Percentiles rank a stretch among this genome's conserved stretches.
phyloP scores from a whole-genome alignment of 2,329 filamentous ascomycete genomes.

The Monilinia aucupariae region DNA sequence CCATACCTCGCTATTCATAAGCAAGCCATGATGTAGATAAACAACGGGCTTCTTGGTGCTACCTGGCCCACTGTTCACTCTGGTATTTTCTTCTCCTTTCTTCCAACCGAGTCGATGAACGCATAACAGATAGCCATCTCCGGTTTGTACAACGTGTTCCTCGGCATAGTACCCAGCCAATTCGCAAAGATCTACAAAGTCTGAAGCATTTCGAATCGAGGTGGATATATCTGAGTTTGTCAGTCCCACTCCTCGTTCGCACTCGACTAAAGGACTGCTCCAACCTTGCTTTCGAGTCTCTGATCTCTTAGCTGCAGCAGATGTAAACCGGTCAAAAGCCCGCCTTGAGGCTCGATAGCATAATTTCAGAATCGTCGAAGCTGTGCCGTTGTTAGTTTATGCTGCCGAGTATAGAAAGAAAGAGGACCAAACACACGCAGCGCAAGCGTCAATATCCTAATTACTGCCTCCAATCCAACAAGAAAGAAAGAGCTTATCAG shows the following conservation, averaged over 20 bases:
- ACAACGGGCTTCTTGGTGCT: constrained; percentile 77
- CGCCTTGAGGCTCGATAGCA: constrained; percentile 78
- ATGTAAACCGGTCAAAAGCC: constrained; percentile 73
- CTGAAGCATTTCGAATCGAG: constrained; percentile 78
- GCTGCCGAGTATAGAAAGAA: not conserved
- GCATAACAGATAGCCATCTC: constrained; percentile 87
- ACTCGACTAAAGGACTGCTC: constrained; percentile 55
- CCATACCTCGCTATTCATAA: constrained; percentile 99
- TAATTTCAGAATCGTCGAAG: constrained; percentile 72
- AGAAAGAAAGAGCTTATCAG: constrained; percentile 78
- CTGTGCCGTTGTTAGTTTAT: constrained; percentile 39
- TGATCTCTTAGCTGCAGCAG: constrained; percentile 61
- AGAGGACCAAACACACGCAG: constrained; percentile 57
- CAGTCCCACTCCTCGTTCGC: constrained; percentile 39
- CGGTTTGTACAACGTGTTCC: constrained; percentile 92
- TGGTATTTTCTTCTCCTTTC: constrained; percentile 71
- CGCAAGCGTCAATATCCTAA: constrained; percentile 80
- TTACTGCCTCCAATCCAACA: constrained; percentile 73
- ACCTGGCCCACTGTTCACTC: constrained; percentile 66
- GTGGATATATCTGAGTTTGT: constrained; percentile 53
- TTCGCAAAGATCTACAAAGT: constrained; percentile 91
- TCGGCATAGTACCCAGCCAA: constrained; percentile 90
- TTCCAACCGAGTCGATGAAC: constrained; percentile 81
- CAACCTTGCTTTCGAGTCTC: constrained; percentile 61
- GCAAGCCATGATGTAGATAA: constrained; percentile 89